phyloP scores from a whole-genome alignment of 345 rosid species.

The Citrus sp. region DNA sequence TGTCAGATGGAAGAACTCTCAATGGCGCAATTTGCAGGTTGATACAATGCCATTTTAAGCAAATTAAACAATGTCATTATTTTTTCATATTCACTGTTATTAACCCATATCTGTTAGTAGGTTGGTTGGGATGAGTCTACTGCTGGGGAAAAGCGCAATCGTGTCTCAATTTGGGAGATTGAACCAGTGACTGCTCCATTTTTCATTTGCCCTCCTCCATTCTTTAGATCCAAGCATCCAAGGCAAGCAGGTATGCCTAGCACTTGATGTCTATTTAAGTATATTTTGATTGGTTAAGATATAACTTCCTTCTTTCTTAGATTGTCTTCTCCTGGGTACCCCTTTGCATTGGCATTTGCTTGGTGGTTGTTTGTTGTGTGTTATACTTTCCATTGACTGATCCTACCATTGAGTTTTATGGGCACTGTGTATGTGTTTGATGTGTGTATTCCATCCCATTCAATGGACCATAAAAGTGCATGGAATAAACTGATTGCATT shows the following conservation, averaged over 20 bases:
- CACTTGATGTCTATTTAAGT: constrained; percentile 19
- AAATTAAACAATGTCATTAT: background rate
- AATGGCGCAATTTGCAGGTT: constrained; percentile 97
- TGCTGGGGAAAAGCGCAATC: constrained; percentile 75
- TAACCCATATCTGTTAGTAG: constrained; percentile 31
- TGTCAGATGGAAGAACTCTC: constrained; percentile 89
- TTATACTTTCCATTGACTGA: background rate
- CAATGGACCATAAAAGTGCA: background rate
- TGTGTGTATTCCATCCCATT: constrained; percentile 2
- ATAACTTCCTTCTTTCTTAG: background rate
- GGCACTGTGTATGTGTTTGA: background rate
- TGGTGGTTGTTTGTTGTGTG: constrained; percentile 4
- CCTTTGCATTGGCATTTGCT: constrained; percentile 5
- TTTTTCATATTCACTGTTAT: background rate
- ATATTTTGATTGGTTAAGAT: background rate
- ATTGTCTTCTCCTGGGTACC: constrained; percentile 1
- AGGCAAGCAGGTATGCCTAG: constrained; percentile 87
- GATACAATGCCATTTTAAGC: background rate
- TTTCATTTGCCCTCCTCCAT: constrained; percentile 91
- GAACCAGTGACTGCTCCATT: constrained; percentile 95
- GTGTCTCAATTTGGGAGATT: constrained; percentile 94
- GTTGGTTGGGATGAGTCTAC: constrained; percentile 99
- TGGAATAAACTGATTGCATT: background rate
- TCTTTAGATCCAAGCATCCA: constrained; percentile 74
- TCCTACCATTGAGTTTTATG: background rate